Evolutionary conservation across 768 basidiomycete species (phyloP), one percentile per base, ranked within the genome.

Genomic region (Trametes cingulata): DNA sequence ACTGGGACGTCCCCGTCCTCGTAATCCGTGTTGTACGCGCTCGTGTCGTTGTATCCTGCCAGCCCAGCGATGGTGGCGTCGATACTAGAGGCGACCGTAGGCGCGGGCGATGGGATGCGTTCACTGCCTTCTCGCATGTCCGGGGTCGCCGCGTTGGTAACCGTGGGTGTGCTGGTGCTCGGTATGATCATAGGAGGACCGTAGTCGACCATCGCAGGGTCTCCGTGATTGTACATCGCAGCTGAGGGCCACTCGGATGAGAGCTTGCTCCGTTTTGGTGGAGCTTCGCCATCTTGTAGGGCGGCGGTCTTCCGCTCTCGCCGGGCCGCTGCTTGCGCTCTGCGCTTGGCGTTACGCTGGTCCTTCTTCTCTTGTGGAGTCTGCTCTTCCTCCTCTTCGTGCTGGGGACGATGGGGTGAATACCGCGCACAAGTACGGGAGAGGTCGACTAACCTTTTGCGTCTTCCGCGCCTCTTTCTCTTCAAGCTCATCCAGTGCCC

Each of bases 401-500:
- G n/a, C 29, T 19, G 7, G 6, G 22, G 12, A 1, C 35, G 20
- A 25, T 47, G 35, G 5, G 22, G 41, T 35, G 13, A 40, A 43
- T 20, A 35, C 19, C 17, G 13, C 13, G 24, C 0, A 24, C 15
- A 2, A 3, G 13, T 24, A 20, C 15, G 25, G 1, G n/a, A 14
- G 13, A 22, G 9, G 29, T n/a, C 20, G 15, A 67, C 56, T 3
- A 68, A 65, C 66, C 67, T 22, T 72, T 68, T 53, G 69, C 63
- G 19, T 67, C 62, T 42, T 70, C 19, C 60, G 68, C 37, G 86
- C 85, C 64, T 87, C 85, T 24, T 80, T 79, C 68, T 95, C 95
- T 61, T 96, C 93, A 29, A 76, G 72, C n/a, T 78, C 83, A 65
- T 95, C 93, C 51, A 92, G 73, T 7, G 74, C 80, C 82, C 85